A percentile compares a stretch with the other conserved stretches of the same genome.
These are phyloP conservation scores for Tolypocladium tropicale DNA, from an alignment of 2,329 filamentous ascomycete genomes.

Conservation along the genomic window DNA sequence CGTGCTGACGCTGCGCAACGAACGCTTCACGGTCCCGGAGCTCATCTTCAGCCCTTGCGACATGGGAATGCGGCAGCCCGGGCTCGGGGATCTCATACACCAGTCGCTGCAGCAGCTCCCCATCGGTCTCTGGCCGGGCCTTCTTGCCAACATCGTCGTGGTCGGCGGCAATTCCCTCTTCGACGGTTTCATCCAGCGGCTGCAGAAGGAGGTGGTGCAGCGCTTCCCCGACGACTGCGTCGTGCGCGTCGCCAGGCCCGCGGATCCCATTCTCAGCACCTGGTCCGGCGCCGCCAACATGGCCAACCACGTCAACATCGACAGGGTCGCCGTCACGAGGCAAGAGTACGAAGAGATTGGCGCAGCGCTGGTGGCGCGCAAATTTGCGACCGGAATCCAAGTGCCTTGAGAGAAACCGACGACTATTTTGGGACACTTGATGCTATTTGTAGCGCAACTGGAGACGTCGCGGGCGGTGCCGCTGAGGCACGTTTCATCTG, in stretches of 20 bases:
- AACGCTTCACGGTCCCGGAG: slow-evolving; percentile 84
- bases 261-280: slow-evolving; percentile 66
- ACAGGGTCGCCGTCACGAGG: slow-evolving; percentile 66
- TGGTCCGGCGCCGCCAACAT: slow-evolving; percentile 81
- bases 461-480: background rate
- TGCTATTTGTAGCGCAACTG: background rate
- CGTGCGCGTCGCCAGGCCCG: slow-evolving; percentile 60
- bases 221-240: slow-evolving; percentile 67
- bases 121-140: slow-evolving; percentile 69
- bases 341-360: slow-evolving; percentile 88
- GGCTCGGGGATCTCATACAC: slow-evolving; percentile 72
- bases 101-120: slow-evolving; percentile 68
- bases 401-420: slow-evolving; percentile 1
- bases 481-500: background rate
- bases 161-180: slow-evolving; percentile 80
- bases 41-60: slow-evolving; percentile 80
- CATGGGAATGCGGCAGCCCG: slow-evolving; percentile 73
- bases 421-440: background rate
- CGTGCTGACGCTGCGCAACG: slow-evolving; percentile 77
- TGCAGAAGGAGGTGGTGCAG: slow-evolving; percentile 65
- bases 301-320: slow-evolving; percentile 58
- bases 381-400: slow-evolving; percentile 38
- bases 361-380: slow-evolving; percentile 60
- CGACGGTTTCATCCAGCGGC: slow-evolving; percentile 68
- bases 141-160: slow-evolving; percentile 79